Conservation (phyloP, 495 filamentous ascomycete species). For the Bombardia bombarda region DNA sequence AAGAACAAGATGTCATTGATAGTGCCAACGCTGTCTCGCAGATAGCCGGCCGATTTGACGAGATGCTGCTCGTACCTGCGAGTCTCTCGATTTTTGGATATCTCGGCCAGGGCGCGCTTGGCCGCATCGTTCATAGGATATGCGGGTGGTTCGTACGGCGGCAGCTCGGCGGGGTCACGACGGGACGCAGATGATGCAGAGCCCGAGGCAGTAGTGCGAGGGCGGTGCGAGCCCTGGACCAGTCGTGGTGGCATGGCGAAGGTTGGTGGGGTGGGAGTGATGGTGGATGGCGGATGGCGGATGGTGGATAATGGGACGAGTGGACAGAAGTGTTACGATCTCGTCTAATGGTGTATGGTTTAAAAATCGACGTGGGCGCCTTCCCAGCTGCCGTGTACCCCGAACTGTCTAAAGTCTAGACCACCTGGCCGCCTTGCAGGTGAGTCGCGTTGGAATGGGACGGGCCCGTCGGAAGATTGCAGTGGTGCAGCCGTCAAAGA, state of each 20-base stretch:
- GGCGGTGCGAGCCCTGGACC: conserved; percentile 10
- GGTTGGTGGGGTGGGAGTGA: background rate
- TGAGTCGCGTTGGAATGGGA: background rate
- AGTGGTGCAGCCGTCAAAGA: too few relatives aligned
- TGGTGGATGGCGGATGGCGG: background rate
- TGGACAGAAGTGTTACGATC: background rate
- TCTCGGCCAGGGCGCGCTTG: conserved; percentile 22
- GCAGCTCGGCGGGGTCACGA: conserved; percentile 29
- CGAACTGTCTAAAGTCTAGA: too few relatives aligned
- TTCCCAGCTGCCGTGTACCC: background rate
- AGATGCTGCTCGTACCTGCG: conserved; percentile 32
- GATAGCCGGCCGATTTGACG: conserved; percentile 22
- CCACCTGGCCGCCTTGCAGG: background rate
- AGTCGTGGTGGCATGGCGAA: background rate
- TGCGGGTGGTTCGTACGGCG: conserved; percentile 50
- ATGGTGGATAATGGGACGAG: background rate
- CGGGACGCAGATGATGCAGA: background rate
- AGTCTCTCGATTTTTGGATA: conserved; percentile 22
- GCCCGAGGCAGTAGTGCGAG: background rate
- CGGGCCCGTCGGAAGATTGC: too few relatives aligned
- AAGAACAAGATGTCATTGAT: conserved; percentile 44
- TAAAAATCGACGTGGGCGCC: background rate
- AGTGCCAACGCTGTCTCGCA: conserved; percentile 37
- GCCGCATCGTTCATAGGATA: conserved; percentile 35
- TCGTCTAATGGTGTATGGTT: background rate